Conservation (phyloP, 139 green algal genomes). For the Axilococcus clingmanii region DNA sequence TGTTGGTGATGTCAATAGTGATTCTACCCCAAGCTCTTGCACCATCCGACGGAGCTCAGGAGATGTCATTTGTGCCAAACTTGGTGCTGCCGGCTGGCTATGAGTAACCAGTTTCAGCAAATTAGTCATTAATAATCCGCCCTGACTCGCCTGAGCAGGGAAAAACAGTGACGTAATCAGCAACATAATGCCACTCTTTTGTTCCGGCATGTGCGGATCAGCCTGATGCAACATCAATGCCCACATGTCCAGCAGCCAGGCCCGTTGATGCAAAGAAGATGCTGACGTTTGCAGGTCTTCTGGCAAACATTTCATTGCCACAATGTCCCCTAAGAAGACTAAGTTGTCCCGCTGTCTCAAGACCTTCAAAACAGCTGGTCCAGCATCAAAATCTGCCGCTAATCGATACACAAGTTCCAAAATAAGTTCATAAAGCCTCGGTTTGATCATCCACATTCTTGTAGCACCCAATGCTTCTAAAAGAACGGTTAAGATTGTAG, state of each 20-base stretch:
- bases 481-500: slow-evolving; percentile 45
- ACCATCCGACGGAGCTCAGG: slow-evolving; percentile 15
- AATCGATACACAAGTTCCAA: slow-evolving; percentile 50
- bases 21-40: slow-evolving; percentile 23
- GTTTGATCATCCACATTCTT: slow-evolving; percentile 10
- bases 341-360: slow-evolving; percentile 14
- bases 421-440: slow-evolving; percentile 43
- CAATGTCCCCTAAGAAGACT: slow-evolving; percentile 11
- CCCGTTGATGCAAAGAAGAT: slow-evolving; percentile 31
- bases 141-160: not conserved
- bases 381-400: slow-evolving; percentile 17
- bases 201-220: slow-evolving; percentile 18
- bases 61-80: slow-evolving; percentile 3
- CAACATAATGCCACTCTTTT: slow-evolving; percentile 12
- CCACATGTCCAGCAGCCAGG: slow-evolving; percentile 38
- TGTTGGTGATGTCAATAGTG: slow-evolving; percentile 6
- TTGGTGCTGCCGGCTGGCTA: slow-evolving; percentile 6
- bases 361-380: slow-evolving; percentile 20
- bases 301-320: slow-evolving; percentile 14
- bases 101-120: slow-evolving; percentile 5
- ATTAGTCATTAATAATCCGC: not conserved
- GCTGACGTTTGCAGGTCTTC: not conserved
- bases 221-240: slow-evolving; percentile 30
- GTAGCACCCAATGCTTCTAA: slow-evolving; percentile 20
- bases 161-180: slow-evolving; percentile 29